These are phyloP conservation scores for Serendipita sp. DNA, from an alignment of 768 basidiomycete species.

Conservation along the genomic window DNA sequence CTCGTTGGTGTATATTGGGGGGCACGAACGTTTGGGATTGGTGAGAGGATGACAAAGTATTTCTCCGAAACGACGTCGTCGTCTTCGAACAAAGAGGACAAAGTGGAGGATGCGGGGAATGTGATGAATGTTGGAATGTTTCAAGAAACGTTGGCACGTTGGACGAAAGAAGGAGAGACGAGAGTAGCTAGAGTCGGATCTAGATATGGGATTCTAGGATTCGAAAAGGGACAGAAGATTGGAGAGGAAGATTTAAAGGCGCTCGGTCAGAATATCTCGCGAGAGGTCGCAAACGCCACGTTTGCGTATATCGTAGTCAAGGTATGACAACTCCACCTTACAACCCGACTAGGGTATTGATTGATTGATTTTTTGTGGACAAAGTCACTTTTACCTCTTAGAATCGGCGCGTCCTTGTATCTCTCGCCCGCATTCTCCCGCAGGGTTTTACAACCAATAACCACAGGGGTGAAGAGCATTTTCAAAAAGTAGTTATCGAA, in stretches of 20 bases:
- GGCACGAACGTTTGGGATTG: slow-evolving; percentile 49
- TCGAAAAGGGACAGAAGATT: slow-evolving; percentile 31
- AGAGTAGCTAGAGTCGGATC: slow-evolving; percentile 57
- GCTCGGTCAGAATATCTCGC: slow-evolving; percentile 32
- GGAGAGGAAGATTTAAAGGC: slow-evolving; percentile 8
- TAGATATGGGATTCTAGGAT: slow-evolving; percentile 70
- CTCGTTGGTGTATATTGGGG: slow-evolving; percentile 58
- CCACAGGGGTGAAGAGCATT: slow-evolving; percentile 12
- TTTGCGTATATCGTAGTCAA: slow-evolving; percentile 70
- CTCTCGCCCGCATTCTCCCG: slow-evolving; percentile 59
- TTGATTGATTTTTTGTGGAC: background rate
- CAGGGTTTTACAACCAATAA: slow-evolving; percentile 44
- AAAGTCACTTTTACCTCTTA: slow-evolving; percentile 57
- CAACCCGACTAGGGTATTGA: background rate
- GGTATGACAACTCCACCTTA: slow-evolving; percentile 24
- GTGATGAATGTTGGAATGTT: slow-evolving; percentile 22
- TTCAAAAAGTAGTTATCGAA: background rate
- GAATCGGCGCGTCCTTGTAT: slow-evolving; percentile 58
- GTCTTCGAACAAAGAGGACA: slow-evolving; percentile 12
- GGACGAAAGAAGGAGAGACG: slow-evolving; percentile 64
- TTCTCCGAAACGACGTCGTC: slow-evolving; percentile 16
- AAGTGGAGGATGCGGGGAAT: slow-evolving; percentile 7
- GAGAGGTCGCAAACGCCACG: slow-evolving; percentile 68
- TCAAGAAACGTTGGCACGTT: slow-evolving; percentile 29
- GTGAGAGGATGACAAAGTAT: slow-evolving; percentile 41